Percentiles rank a stretch among this genome's conserved stretches.
These are phyloP conservation scores for Hericium rajendrae DNA, from an alignment of 768 basidiomycete species.

Conservation along the genomic window DNA sequence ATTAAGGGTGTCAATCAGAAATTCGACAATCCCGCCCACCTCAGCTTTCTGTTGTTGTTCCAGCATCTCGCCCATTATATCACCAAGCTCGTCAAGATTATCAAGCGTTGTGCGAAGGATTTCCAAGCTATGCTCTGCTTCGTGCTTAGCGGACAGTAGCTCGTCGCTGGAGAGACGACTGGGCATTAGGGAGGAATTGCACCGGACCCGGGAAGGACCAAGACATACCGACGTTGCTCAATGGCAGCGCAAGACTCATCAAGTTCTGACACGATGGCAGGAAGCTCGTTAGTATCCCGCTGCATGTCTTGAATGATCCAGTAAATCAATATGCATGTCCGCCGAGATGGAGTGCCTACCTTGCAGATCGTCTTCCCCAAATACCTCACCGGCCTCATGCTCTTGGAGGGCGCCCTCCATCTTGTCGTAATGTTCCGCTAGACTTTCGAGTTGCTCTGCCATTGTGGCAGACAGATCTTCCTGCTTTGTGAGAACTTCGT, in stretches of 20 bases:
- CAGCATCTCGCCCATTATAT: slow-evolving; percentile 74
- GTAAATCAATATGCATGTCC: neutral
- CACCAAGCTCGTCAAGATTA: slow-evolving; percentile 67
- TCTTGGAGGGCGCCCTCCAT: slow-evolving; percentile 64
- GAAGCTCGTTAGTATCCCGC: slow-evolving; percentile 71
- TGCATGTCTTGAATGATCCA: slow-evolving; percentile 50
- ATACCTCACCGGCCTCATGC: slow-evolving; percentile 56
- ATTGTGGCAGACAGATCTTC: slow-evolving; percentile 51
- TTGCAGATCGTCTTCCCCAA: slow-evolving; percentile 61
- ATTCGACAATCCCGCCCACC: slow-evolving; percentile 27
- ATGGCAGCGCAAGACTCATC: slow-evolving; percentile 49
- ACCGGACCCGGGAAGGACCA: too few relatives aligned
- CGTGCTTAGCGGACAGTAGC: slow-evolving; percentile 34
- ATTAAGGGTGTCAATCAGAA: neutral
- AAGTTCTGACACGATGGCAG: slow-evolving; percentile 63
- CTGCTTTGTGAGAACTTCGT: slow-evolving; percentile 38
- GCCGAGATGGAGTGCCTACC: slow-evolving; percentile 26
- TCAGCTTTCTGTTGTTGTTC: slow-evolving; percentile 59
- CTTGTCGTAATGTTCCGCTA: slow-evolving; percentile 67
- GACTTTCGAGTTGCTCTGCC: slow-evolving; percentile 63
- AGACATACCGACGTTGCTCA: slow-evolving; percentile 16
- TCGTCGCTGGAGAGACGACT: slow-evolving; percentile 33
- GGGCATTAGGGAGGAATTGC: neutral
- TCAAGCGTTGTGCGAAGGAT: slow-evolving; percentile 41
- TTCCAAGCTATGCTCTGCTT: slow-evolving; percentile 37